Base-by-base conservation (phyloP, 2,329 filamentous ascomycete genomes). In the Huntiella decipiens region DNA sequence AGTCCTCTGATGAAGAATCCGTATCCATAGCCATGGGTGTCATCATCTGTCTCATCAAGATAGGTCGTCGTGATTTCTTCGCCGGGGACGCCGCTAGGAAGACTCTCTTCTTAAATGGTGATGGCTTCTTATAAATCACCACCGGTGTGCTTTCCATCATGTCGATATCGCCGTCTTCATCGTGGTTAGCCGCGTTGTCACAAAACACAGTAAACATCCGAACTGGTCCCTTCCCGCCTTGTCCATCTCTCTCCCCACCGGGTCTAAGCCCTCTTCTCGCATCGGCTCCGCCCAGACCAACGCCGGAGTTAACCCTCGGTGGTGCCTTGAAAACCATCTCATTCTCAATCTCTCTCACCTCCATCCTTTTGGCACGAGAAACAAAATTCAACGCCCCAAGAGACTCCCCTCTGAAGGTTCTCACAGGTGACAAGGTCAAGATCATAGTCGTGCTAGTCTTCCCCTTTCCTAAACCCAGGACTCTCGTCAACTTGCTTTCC, bases 401-500 rank as follows among this genome's bases (percentile, higher is more conserved):
- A 0, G 88, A 95, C 58, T 96, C 88, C 35, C 94, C 71, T 56
- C 96, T 88, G 58, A 93, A 96, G 54, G 83, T 86, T 51, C 83
- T 77, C n/a, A 92, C 71, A 0, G 91, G 87, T 0, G 88, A 84
- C 2, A 96, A 72, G 56, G 96, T 96, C 34, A 96, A 68, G 49
- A 96, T 91, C 91, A 96, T 96, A 57, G 96, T 74, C 0, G 87
- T 95, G 53, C 94, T 76, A 43, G 91, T 88, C 52, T 93, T 85
- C 7, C 31, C 7, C 63, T 96, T 95, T 2, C 88, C 88, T 6
- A 96, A 64, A 0, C 82, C 88, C 19, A 96, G 63, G 46, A 96
- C 95, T 40, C 88, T 74, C 1, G 91, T 96, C 88, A 96, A 95
- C 66, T 96, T 95, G 45, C 82, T 91, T 59, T 95, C 88, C 47